A percentile compares a stretch with the other conserved stretches of the same genome.
phyloP scores from a whole-genome alignment of 257 asterid genomes.

The Schizonepeta tenuifolia region DNA sequence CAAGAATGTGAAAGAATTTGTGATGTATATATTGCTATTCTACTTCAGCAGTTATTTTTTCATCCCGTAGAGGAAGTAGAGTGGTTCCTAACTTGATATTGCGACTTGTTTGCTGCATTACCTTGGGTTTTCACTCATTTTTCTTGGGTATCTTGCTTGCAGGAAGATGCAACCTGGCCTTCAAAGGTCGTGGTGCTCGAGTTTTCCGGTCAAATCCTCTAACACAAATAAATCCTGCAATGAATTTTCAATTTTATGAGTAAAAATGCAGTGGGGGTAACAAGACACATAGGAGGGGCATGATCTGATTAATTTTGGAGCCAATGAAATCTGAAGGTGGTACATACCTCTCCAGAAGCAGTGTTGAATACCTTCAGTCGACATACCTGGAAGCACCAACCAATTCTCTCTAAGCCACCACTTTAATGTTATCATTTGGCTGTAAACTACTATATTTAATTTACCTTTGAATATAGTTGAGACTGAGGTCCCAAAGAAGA shows the following conservation, averaged over 20 bases:
- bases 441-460: conserved; percentile 10
- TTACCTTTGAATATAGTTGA: conserved; percentile 73
- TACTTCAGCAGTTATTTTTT: conserved; percentile 35
- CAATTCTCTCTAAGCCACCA: conserved; percentile 32
- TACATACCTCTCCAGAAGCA: conserved; percentile 83
- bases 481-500: conserved; percentile 83
- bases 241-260: conserved; percentile 10
- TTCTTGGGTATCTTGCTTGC: conserved; percentile 64
- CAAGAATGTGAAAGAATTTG: conserved; percentile 42
- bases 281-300: neutral
- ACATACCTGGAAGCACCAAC: conserved; percentile 59
- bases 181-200: conserved; percentile 80
- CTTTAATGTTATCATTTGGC: conserved; percentile 27
- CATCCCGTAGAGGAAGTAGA: conserved; percentile 31
- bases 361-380: conserved; percentile 59
- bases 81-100: conserved; percentile 23
- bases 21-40: conserved; percentile 42
- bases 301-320: neutral
- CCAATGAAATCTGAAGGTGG: conserved; percentile 20
- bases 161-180: conserved; percentile 78
- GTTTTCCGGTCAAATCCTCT: conserved; percentile 77
- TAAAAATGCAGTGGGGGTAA: neutral
- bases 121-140: conserved; percentile 27
- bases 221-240: conserved; percentile 82
- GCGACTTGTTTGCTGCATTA: conserved; percentile 33